Evolutionary conservation across 2,329 filamentous ascomycete species (phyloP), one percentile per base, ranked within the genome.

Genomic region (Penicillium sp.): DNA sequence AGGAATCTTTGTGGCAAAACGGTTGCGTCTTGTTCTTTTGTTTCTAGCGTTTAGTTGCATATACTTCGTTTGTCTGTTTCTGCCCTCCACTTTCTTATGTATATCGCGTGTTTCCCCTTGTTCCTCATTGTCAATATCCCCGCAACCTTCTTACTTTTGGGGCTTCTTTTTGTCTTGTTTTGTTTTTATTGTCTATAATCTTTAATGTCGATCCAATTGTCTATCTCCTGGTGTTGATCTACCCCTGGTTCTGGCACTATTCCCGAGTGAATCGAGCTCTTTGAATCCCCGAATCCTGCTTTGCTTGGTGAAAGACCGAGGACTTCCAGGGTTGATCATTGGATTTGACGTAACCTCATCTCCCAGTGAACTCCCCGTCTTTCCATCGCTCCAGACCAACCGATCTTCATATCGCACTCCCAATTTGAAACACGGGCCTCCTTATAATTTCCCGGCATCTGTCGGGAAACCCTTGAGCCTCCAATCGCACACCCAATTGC

Each of bases 351-450:
- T 58, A 50, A 56, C 49, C 36, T 22, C 30, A 45, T 46, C 38
- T 28, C 29, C 29, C 27, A 39, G 11, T 8, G 11, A 34, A 5
- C 19, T 22, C 40, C 11, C 29, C 4, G 6, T 12, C 30, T 12
- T 12, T 39, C 49, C 49, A 50, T 55, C 38, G 33, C 30, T 50
- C 54, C 54, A 46, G 54, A 53, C 59, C 59, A 59, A 59, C 59
- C 54, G 42, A 52, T 46, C 41, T 41, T 41, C 27, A 38, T 33
- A 39, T 45, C 41, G 52, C 55, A 45, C 47, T n/a, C n/a, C 52
- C 58, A 60, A 61, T 60, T 52, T 59, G 59, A 61, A 61, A 61
- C 59, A 53, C 46, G 13, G 41, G 22, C 46, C 41, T 25, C 13
- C 41, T 25, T 11, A 55, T 51, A 43, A 53, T 49, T 53, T 59